A percentile compares a stretch with the other conserved stretches of the same genome.
phyloP scores from a whole-genome alignment of 305 asterid species.

The Fraxinus platypoda region DNA sequence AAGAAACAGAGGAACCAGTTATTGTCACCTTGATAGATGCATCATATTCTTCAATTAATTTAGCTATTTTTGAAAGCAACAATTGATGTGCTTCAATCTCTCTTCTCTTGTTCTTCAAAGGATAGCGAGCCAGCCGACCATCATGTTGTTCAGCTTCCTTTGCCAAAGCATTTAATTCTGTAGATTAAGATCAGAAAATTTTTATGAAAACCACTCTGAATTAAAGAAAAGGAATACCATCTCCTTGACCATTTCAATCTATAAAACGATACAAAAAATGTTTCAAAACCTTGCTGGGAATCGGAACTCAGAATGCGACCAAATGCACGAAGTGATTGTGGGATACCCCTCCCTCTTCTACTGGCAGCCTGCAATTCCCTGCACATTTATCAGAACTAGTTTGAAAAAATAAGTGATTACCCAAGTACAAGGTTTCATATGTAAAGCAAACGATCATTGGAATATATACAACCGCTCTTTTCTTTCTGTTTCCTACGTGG shows the following conservation, averaged over 20 bases:
- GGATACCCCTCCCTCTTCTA: conserved; percentile 75
- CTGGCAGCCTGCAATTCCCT: conserved; percentile 55
- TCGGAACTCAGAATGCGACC: conserved; percentile 61
- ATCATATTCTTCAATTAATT: conserved; percentile 39
- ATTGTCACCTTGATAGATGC: conserved; percentile 42
- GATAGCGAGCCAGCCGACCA: conserved; percentile 76
- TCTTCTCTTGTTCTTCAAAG: conserved; percentile 53
- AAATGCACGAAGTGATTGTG: conserved; percentile 81
- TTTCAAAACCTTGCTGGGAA: conserved; percentile 44
- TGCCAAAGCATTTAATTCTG: conserved; percentile 58
- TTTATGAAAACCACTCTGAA: background rate
- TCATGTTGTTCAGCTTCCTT: conserved; percentile 58
- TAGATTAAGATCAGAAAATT: background rate
- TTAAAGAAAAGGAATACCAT: background rate
- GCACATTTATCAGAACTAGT: background rate
- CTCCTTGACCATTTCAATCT: background rate
- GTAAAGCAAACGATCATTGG: background rate
- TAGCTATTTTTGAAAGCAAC: conserved; percentile 44
- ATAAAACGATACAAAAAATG: background rate
- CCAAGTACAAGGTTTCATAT: background rate
- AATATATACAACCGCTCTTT: background rate
- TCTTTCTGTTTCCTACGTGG: background rate
- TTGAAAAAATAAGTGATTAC: background rate
- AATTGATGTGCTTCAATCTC: conserved; percentile 72
- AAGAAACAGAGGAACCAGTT: background rate